Base-by-base conservation (phyloP, 306 rosid genomes). In the Dalbergia cochinchinensis region DNA sequence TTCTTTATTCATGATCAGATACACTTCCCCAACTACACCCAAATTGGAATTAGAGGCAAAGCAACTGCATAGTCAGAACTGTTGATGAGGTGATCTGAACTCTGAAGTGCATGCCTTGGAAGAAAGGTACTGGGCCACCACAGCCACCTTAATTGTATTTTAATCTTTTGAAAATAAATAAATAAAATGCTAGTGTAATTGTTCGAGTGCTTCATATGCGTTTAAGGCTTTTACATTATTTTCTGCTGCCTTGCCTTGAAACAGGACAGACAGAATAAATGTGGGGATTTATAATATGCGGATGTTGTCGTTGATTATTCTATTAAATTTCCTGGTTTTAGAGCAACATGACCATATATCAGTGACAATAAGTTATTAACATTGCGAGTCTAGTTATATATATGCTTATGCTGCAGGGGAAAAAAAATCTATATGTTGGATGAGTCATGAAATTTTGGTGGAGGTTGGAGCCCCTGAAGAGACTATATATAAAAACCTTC, bases 1-100 rank as follows among this genome's bases (percentile, higher is more conserved):
- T 51, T 19, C 71, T 57, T 41, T 69, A 44, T 64, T 51, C 77
- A 34, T 59, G 18, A 65, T 44, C 71, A 22, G 31, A 15, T 41
- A 51, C 47, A 8, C 7, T 68, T 67, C 41, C 70, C 55, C 26
- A 31, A 59, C 4, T 8, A 3, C 34, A 42, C 5, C 62, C 22
- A 26, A 55, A 8, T 14, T 57, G 54, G 39, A 55, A 26, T 34
- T 72, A 44, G 68, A 81, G 33, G 10, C 20, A 22, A 54, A 33
- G 42, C 41, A 19, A 69, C n/a, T 16, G 63, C 42, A 3, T 55
- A 63, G 61, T 39, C 13, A 39, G 50, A 55, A 26, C 31, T 19
- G 31, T 33, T 62, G 12, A 2, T 8, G 45, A 8, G 41, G 45
- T 48, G 6, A 45, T 1, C 8, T 12, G 10, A 37, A 34, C n/a